phyloP scores from a whole-genome alignment of 495 filamentous ascomycete species.

The Penicillium silybi region DNA sequence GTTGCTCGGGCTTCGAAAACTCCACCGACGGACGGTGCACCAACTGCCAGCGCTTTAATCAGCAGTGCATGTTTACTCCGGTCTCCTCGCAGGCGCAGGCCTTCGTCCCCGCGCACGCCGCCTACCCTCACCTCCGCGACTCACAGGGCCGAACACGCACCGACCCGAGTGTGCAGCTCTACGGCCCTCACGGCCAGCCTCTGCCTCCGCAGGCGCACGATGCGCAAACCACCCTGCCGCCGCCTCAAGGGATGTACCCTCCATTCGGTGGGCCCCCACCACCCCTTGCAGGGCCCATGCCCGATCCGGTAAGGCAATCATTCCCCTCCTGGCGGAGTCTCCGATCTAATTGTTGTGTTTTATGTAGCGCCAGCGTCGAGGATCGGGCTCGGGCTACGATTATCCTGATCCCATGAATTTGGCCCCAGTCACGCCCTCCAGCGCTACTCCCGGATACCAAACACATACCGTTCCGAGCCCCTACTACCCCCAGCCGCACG shows the following conservation, averaged over 20 bases:
- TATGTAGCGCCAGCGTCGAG: conserved; percentile 36
- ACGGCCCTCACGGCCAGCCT: conserved; percentile 75
- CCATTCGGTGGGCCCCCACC: conserved; percentile 33
- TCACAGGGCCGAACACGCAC: conserved; percentile 40
- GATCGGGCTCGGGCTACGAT: conserved; percentile 46
- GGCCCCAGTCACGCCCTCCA: conserved; percentile 49
- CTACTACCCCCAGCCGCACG: conserved; percentile 45
- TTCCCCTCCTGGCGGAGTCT: conserved; percentile 8
- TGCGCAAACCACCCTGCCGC: conserved; percentile 45
- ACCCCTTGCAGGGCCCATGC: conserved; percentile 34
- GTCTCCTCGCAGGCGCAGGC: conserved; percentile 80
- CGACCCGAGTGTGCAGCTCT: conserved; percentile 47
- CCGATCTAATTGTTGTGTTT: conserved; percentile 19
- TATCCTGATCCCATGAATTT: conserved; percentile 55
- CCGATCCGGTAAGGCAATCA: conserved; percentile 47
- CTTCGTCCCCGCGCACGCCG: conserved; percentile 76
- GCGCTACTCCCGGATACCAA: conserved; percentile 47
- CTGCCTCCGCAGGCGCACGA: conserved; percentile 51
- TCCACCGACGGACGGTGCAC: conserved; percentile 74
- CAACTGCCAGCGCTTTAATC: conserved; percentile 76
- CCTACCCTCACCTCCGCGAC: conserved; percentile 59
- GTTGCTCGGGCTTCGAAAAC: conserved; percentile 77
- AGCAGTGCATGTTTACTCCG: conserved; percentile 83
- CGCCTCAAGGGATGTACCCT: conserved; percentile 46
- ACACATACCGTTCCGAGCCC: conserved; percentile 40